A percentile compares a stretch with the other conserved stretches of the same genome.
Conservation (phyloP, 805 yeast species). For the Wickerhamomyces silvicola region DNA sequence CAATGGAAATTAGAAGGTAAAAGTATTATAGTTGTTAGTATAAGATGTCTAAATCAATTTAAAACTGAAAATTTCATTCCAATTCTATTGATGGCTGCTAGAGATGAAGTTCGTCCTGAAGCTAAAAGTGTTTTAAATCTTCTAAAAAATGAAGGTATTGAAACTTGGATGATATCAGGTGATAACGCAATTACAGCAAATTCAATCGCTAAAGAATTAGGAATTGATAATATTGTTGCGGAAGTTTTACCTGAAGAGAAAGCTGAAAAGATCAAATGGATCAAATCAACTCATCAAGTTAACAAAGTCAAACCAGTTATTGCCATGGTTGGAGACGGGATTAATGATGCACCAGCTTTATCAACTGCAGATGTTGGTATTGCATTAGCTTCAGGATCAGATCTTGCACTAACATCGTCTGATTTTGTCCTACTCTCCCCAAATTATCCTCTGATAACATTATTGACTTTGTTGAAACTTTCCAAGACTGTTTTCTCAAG, state of each 20-base stretch:
- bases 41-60: conserved; percentile 26
- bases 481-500: conserved; percentile 44
- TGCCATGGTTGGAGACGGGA: conserved; percentile 83
- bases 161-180: conserved; percentile 74
- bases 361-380: conserved; percentile 72
- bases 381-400: conserved; percentile 72
- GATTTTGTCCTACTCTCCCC: conserved; percentile 64
- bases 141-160: conserved; percentile 36
- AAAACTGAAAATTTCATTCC: conserved; percentile 29
- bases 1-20: conserved; percentile 60
- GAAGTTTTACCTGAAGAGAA: conserved; percentile 73
- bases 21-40: conserved; percentile 53
- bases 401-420: conserved; percentile 66
- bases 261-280: conserved; percentile 49
- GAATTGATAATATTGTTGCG: conserved; percentile 56
- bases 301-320: conserved; percentile 20
- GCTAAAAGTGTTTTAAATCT: conserved; percentile 42
- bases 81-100: conserved; percentile 46
- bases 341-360: conserved; percentile 78
- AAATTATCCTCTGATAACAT: conserved; percentile 40
- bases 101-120: conserved; percentile 58
- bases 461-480: conserved; percentile 49
- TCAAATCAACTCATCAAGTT: conserved; percentile 37
- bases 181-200: conserved; percentile 63
- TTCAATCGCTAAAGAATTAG: conserved; percentile 58